phyloP scores from a whole-genome alignment of 2,329 filamentous ascomycete genomes.

The Verticillium longisporum region DNA sequence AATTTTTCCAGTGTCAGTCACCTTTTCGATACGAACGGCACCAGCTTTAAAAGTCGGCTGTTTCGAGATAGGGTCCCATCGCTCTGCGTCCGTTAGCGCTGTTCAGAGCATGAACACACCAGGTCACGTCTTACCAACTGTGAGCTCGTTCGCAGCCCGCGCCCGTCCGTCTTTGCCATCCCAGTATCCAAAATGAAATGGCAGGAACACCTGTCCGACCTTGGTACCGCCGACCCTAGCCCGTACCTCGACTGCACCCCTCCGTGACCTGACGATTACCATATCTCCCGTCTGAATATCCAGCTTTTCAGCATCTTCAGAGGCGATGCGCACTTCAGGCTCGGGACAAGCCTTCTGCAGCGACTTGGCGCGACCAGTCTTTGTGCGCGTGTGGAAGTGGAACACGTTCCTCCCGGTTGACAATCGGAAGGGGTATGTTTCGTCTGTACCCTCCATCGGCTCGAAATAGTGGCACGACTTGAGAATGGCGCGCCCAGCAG shows the following conservation, averaged over 20 bases:
- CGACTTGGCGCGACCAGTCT: constrained; percentile 22
- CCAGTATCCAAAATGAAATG: constrained; percentile 30
- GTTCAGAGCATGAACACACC: constrained; percentile 16
- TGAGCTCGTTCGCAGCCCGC: constrained; percentile 27
- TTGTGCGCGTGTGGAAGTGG: constrained; percentile 29
- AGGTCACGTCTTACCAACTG: constrained; percentile 17
- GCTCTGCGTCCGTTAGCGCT: no score
- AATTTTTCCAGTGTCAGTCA: constrained; percentile 1
- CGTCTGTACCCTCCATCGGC: constrained; percentile 19
- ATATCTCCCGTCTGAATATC: constrained; percentile 20
- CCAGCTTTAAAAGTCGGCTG: constrained; percentile 28
- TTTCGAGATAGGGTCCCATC: neutral
- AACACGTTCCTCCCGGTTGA: constrained; percentile 16
- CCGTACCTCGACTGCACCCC: constrained; percentile 21
- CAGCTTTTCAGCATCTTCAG: constrained; percentile 18
- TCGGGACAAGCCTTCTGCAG: constrained; percentile 22
- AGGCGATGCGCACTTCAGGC: constrained; percentile 20
- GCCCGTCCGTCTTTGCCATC: constrained; percentile 20
- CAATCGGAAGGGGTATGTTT: constrained; percentile 23
- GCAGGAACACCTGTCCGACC: constrained; percentile 26
- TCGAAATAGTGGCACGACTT: constrained; percentile 23
- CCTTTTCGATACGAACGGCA: constrained; percentile 23
- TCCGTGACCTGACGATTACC: constrained; percentile 21
- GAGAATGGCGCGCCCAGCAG: constrained; percentile 24
- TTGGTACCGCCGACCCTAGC: constrained; percentile 19